Conservation (phyloP, 805 yeast species). For the Metschnikowia matae region DNA sequence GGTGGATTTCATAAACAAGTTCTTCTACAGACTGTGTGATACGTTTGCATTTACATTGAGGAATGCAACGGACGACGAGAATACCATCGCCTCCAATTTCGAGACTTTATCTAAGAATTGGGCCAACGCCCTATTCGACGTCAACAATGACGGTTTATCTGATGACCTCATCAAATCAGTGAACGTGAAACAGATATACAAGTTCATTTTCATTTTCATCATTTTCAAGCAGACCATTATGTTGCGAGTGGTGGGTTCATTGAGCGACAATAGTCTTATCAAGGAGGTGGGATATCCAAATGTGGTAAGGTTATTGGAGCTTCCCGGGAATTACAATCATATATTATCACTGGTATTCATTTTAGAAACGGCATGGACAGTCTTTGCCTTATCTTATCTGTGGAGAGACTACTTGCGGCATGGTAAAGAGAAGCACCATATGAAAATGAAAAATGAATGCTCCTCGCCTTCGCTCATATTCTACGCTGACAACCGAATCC, state of each 20-base stretch:
- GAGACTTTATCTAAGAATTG: constrained; percentile 52
- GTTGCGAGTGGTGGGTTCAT: constrained; percentile 52
- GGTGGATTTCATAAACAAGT: constrained; percentile 31
- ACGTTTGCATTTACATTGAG: constrained; percentile 23
- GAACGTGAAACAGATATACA: constrained; percentile 61
- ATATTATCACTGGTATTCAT: constrained; percentile 24
- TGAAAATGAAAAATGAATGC: constrained; percentile 4
- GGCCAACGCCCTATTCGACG: constrained; percentile 77
- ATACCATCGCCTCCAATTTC: constrained; percentile 29
- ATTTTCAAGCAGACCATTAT: constrained; percentile 68
- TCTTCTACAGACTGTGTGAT: constrained; percentile 28
- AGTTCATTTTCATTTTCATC: constrained; percentile 65
- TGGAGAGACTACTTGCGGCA: constrained; percentile 17
- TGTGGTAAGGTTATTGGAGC: constrained; percentile 45
- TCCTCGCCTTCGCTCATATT: constrained; percentile 5
- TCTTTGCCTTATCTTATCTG: constrained; percentile 38
- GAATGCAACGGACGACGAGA: constrained; percentile 24
- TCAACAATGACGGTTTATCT: constrained; percentile 62
- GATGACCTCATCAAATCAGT: constrained; percentile 74
- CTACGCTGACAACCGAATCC: constrained; percentile 2
- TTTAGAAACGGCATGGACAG: constrained; percentile 18
- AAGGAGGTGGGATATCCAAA: constrained; percentile 48
- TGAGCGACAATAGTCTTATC: constrained; percentile 54
- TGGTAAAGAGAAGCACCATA: constrained; percentile 1
- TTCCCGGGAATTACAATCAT: constrained; percentile 42